Evolutionary conservation across 768 basidiomycete species (phyloP).

Genomic region (Panaeolus papilionaceus): DNA sequence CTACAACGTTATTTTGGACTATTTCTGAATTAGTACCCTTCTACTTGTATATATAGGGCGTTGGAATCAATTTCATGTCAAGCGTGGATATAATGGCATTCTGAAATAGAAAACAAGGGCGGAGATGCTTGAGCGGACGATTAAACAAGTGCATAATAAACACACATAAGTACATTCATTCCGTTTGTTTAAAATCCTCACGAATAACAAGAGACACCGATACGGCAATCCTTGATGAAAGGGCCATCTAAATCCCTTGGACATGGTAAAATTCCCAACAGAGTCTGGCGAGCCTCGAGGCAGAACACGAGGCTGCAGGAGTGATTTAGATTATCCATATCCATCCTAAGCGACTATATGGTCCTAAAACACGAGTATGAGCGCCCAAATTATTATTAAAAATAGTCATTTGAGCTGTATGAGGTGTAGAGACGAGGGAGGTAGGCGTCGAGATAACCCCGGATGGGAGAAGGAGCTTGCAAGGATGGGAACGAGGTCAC

Average conservation of each 20-base stretch:
- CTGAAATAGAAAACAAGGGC: neutral
- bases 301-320: slow-evolving; percentile 13
- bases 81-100: no score
- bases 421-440: neutral
- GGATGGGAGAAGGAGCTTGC: slow-evolving; percentile 9
- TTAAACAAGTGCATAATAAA: neutral
- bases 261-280: slow-evolving; percentile 4
- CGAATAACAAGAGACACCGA: neutral
- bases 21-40: no score
- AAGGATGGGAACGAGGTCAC: slow-evolving; percentile 13
- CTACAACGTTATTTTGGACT: no score
- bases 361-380: neutral
- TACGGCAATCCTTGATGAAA: neutral
- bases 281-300: slow-evolving; percentile 15
- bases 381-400: neutral
- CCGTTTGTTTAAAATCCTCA: neutral
- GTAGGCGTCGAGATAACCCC: neutral
- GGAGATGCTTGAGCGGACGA: neutral
- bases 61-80: no score
- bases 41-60: no score
- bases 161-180: neutral
- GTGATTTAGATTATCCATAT: slow-evolving; percentile 15
- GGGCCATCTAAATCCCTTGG: neutral
- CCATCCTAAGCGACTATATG: neutral
- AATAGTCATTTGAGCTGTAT: neutral